Evolutionary conservation across 192 early-diverging fungal species (phyloP).

Genomic region (Cladochytrium replicatum): DNA sequence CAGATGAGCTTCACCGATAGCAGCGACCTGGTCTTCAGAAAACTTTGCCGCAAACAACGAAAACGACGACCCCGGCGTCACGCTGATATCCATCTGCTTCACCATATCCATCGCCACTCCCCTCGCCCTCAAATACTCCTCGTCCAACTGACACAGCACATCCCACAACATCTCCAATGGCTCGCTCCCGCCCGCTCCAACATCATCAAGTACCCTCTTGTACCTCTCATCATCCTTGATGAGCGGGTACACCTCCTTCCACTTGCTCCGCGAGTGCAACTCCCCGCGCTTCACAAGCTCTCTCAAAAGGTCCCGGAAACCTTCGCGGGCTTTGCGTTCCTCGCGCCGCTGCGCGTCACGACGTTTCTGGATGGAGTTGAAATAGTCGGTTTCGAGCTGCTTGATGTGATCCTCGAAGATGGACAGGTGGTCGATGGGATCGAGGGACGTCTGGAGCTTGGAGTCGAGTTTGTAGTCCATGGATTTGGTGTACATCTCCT

Average conservation of each 20-base stretch:
- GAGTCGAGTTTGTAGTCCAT: constrained; percentile 32
- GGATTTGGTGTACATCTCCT: constrained; percentile 41
- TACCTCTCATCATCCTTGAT: constrained; percentile 65
- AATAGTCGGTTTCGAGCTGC: constrained; percentile 47
- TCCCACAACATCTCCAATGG: constrained; percentile 96
- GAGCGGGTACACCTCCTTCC: constrained; percentile 75
- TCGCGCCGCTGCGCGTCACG: constrained; percentile 34
- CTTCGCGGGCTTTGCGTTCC: constrained; percentile 66
- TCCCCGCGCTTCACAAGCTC: constrained; percentile 22
- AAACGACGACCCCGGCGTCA: neutral
- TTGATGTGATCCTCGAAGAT: constrained; percentile 74
- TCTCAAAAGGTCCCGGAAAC: constrained; percentile 35
- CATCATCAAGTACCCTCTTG: constrained; percentile 38
- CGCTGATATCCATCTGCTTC: constrained; percentile 19
- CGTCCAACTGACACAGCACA: constrained; percentile 67
- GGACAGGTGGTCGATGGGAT: constrained; percentile 68
- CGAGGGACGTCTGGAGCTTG: constrained; percentile 57
- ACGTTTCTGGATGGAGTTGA: constrained; percentile 33
- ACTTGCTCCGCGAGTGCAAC: constrained; percentile 64
- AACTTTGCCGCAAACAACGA: neutral
- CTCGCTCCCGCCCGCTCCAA: constrained; percentile 73
- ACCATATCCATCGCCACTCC: constrained; percentile 56
- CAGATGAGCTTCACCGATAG: neutral
- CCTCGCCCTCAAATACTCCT: constrained; percentile 56
- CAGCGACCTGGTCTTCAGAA: neutral